These are phyloP conservation scores for Cryptococcus sp. DNA, from an alignment of 1,284 basidiomycete genomes.

Conservation along the genomic window DNA sequence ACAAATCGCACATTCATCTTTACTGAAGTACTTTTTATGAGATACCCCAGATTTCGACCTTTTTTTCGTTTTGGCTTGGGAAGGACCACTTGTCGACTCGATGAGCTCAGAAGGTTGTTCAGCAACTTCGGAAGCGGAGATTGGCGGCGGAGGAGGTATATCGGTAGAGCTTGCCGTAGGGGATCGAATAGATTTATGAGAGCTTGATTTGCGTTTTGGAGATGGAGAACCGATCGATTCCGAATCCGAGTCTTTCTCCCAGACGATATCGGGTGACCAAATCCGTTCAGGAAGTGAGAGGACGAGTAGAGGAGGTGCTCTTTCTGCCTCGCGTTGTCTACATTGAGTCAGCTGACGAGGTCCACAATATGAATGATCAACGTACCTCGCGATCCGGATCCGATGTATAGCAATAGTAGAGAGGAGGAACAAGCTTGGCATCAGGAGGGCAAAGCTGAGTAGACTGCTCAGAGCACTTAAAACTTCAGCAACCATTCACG, in stretches of 20 bases:
- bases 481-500: background rate
- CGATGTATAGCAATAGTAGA: slow-evolving; percentile 41
- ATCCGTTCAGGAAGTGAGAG: slow-evolving; percentile 45
- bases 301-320: slow-evolving; percentile 44
- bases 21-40: slow-evolving; percentile 39
- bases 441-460: slow-evolving; percentile 41
- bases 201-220: background rate
- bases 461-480: slow-evolving; percentile 40
- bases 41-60: background rate
- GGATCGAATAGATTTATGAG: slow-evolving; percentile 6
- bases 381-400: slow-evolving; percentile 39
- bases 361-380: background rate
- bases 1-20: slow-evolving; percentile 80
- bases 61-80: background rate
- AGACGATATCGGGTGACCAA: slow-evolving; percentile 47
- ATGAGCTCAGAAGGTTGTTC: slow-evolving; percentile 12
- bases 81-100: background rate
- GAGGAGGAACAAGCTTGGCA: slow-evolving; percentile 42
- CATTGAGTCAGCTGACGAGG: slow-evolving; percentile 1
- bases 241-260: slow-evolving; percentile 41
- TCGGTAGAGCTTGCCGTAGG: slow-evolving; percentile 8
- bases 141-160: slow-evolving; percentile 20
- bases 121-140: slow-evolving; percentile 15
- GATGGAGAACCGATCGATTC: background rate
- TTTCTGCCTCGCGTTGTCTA: slow-evolving; percentile 45